Evolutionary conservation across 1,284 basidiomycete genomes (phyloP).

Genomic region (Trametes sp.): DNA sequence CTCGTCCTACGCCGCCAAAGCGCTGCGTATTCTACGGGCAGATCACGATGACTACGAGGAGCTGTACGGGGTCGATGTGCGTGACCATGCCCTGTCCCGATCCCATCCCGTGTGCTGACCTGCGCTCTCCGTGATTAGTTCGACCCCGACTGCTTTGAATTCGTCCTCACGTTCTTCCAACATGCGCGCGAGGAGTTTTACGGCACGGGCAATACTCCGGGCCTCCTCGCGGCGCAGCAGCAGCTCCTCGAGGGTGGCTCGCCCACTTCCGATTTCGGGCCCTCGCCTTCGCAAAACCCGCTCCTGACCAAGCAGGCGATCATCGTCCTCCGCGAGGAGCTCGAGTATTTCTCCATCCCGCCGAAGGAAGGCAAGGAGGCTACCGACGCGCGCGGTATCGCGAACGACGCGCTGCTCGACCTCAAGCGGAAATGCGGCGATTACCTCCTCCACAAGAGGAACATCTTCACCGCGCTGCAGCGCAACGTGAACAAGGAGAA

Average conservation of each 20-base stretch:
- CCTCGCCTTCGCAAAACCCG: constrained; percentile 82
- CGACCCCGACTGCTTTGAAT: constrained; percentile 96
- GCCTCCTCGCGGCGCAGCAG: constrained; percentile 80
- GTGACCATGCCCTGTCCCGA: constrained; percentile 46
- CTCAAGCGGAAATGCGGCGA: constrained; percentile 88
- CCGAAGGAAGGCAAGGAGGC: constrained; percentile 67
- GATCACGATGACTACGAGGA: constrained; percentile 92
- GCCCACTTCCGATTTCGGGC: constrained; percentile 67
- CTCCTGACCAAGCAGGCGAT: constrained; percentile 97
- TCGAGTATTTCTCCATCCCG: constrained; percentile 98
- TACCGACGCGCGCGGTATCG: constrained; percentile 81
- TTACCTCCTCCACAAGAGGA: constrained; percentile 87
- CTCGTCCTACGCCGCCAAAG: constrained; percentile 92
- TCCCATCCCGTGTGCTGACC: constrained; percentile 21
- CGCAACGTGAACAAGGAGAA: constrained; percentile 99
- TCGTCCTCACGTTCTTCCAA: constrained; percentile 92
- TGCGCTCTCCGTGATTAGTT: constrained; percentile 64
- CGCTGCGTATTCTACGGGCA: constrained; percentile 72
- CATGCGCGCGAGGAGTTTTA: constrained; percentile 92
- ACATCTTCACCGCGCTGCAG: constrained; percentile 98
- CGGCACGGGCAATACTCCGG: constrained; percentile 79
- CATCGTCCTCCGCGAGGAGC: constrained; percentile 96
- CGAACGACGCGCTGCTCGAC: constrained; percentile 78
- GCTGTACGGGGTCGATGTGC: constrained; percentile 94
- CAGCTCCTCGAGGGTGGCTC: constrained; percentile 69